A percentile compares a stretch with the other conserved stretches of the same genome.
Evolutionary conservation across 176 grass and related monocot species (phyloP).

Genomic region (Rhynchospora breviuscula): DNA sequence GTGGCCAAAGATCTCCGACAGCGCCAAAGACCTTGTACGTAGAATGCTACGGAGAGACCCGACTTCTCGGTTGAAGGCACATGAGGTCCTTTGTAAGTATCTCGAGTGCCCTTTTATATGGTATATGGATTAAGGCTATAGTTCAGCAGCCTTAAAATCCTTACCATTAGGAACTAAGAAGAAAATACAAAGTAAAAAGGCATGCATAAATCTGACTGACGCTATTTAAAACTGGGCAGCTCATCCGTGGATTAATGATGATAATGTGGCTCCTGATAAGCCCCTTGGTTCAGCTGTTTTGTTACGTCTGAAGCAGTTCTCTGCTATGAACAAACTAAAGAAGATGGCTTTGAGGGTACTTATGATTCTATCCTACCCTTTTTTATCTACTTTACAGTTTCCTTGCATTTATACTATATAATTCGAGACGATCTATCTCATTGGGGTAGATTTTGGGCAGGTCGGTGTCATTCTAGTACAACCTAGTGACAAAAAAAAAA

Average conservation of each 20-base stretch:
- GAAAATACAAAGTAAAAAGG: neutral
- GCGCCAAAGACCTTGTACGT: conserved; percentile 84
- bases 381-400: neutral
- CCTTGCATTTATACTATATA: conserved; percentile 13
- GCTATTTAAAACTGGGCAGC: conserved; percentile 40
- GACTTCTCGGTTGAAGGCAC: conserved; percentile 63
- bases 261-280: conserved; percentile 90
- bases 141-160: neutral
- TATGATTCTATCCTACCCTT: conserved; percentile 5
- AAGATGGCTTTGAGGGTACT: conserved; percentile 97
- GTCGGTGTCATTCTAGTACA: neutral
- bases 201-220: neutral
- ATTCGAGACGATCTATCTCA: neutral
- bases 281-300: conserved; percentile 94
- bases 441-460: neutral
- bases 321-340: conserved; percentile 98
- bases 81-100: conserved; percentile 94
- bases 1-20: conserved; percentile 87
- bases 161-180: neutral
- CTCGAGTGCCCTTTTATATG: neutral
- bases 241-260: conserved; percentile 98
- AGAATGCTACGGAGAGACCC: conserved; percentile 88
- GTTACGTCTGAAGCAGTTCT: conserved; percentile 91
- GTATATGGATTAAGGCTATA: neutral
- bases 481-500: neutral